Base-by-base conservation (phyloP, 495 filamentous ascomycete genomes). In the Lasiosphaeria miniovina region DNA sequence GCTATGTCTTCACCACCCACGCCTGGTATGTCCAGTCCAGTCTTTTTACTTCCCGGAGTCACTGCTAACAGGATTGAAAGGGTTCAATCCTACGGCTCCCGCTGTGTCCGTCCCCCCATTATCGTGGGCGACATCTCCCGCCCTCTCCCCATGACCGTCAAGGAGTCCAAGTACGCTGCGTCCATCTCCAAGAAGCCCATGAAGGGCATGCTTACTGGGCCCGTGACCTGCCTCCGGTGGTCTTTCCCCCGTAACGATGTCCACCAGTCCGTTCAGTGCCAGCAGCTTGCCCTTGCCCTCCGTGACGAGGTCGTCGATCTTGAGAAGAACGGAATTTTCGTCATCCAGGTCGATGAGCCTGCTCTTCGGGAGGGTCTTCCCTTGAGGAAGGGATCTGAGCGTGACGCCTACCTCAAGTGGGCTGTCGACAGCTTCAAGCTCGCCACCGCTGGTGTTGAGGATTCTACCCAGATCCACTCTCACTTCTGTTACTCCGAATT, bases 401-500 rank as follows among this genome's bases (percentile, higher is more conserved):
- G 94, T 71, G 89, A 93, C 75, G 87, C 89, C 61, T 98, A 98
- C 85, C 84, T 98, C 60, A 74, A 88, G 69, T 98, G 94, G 94
- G 95, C 94, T 57, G 95, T 98, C 70, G 84, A 93, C 77, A 88
- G 91, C 68, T 98, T 98, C 91, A 90, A 88, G 73, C 90, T 98
- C 63, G 85, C 94, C 59, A 93, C 91, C 67, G 84, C 91, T 54
- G 93, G 90, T 71, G 94, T 98, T 55, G 73, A 88, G 71, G 90
- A 98, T 73, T 88, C 86, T 57, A 98, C 95, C 65, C 94, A 98
- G 83, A 96, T 98, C 78, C 94, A 98, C 86, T 96, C 91, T 54
- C 94, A 98, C 83, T 98, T 98, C 91, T 98, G 94, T 78, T 98
- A 98, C 87, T 96, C 92, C 49, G 94, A 98, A 83, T 98, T 98